Base-by-base conservation (phyloP, 352 stramenopile genomes). In the Phytophthora macrochlamydospora region DNA sequence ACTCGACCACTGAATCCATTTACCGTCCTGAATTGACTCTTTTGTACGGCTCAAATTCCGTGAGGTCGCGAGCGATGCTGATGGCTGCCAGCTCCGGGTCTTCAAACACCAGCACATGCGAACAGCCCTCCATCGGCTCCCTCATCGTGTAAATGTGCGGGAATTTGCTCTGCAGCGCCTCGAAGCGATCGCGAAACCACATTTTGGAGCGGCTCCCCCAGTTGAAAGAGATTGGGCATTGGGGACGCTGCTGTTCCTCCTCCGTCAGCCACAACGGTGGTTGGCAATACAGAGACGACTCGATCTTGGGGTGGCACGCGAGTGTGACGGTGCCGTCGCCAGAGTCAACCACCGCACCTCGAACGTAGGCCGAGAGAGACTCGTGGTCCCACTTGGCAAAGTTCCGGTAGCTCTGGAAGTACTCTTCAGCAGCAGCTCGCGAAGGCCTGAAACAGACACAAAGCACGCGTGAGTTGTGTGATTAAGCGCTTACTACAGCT, bases 81-180 rank as follows among this genome's bases (percentile, higher is more conserved):
- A 76, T 52, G 6, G 81, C 43, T 7, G 76, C 73, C 9, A 75
- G 51, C 0, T 65, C 62, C 2, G 78, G 75, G 29, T 90, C 73
- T 46, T 90, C 81, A 18, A 89, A 45, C 18, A 90, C 66, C 40
- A 90, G 63, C 28, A 78, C 51, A 42, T 90, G 81, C 8, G 73
- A 80, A 18, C 63, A 69, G 12, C 75, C 72, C 4, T 69, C 62
- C 43, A 90, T 77, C 8, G 78, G 67, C 2, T 72, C 58, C 40
- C 30, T 51, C 48, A 86, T 59, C 1, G 57, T 62, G 60, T 90
- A 90, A 4, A 81, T 63, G 5, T 81, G 52, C 14, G 81, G 81
- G 14, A 78, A 30, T 3, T 65, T 69, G 14, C 7, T 56, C 1
- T 75, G 40, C 11, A 89, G 48, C 13, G n/a, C 31, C 13, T 79